Evolutionary conservation across 2,329 filamentous ascomycete genomes (phyloP).

Genomic region (Fusarium nanum): DNA sequence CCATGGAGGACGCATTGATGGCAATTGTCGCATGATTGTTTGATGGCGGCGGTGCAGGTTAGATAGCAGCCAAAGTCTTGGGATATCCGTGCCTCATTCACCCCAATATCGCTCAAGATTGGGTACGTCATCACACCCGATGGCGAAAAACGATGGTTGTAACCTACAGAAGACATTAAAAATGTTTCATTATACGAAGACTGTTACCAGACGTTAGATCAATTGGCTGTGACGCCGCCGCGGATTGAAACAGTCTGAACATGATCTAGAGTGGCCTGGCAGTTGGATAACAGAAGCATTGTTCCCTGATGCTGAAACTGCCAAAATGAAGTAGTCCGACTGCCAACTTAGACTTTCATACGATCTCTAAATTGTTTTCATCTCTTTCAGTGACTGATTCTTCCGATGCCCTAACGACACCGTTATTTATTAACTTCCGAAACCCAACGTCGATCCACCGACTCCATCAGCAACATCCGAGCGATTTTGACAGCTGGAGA

Average conservation of each 20-base stretch:
- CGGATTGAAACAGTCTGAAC: background rate
- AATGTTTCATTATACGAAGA: background rate
- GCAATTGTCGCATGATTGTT: background rate
- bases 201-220: background rate
- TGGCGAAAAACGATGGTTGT: background rate
- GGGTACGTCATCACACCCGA: background rate
- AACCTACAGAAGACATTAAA: background rate
- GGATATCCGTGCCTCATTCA: background rate
- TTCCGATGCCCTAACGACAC: background rate
- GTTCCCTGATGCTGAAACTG: background rate
- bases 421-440: conserved; percentile 16
- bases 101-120: background rate
- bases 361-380: accelerated
- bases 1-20: background rate
- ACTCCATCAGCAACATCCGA: conserved; percentile 17
- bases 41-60: background rate
- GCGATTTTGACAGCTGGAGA: conserved; percentile 14
- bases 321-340: too few species aligned
- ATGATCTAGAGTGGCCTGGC: background rate
- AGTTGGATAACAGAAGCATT: background rate
- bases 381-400: background rate
- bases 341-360: background rate
- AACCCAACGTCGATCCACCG: conserved; percentile 2
- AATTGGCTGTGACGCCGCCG: background rate
- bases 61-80: background rate